Conservation (phyloP, 208 protist genomes). For the Vickermania spadyakhi region DNA sequence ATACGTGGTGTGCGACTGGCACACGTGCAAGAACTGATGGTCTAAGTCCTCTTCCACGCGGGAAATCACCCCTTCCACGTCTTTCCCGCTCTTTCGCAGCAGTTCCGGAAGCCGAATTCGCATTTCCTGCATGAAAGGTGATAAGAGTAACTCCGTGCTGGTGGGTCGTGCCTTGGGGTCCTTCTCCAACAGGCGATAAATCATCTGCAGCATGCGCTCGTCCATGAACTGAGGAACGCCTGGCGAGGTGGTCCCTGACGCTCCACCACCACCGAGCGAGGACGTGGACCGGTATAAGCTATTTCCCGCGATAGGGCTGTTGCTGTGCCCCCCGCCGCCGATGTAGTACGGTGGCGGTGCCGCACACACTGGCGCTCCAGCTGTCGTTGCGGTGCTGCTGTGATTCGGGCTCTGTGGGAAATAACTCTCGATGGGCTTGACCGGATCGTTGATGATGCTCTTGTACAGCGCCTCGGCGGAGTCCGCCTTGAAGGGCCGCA, state of each 20-base stretch:
- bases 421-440: constrained; percentile 7
- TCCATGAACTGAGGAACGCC: background rate
- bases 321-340: background rate
- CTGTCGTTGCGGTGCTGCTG: too few relatives aligned
- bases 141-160: constrained; percentile 16
- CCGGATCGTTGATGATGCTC: constrained; percentile 15
- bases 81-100: constrained; percentile 8
- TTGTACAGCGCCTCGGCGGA: constrained; percentile 16
- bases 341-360: background rate
- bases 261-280: background rate
- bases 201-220: background rate
- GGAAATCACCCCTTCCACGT: constrained; percentile 11
- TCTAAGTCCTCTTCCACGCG: constrained; percentile 1
- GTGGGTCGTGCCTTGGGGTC: constrained; percentile 18
- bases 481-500: constrained; percentile 17
- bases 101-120: constrained; percentile 15
- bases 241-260: background rate
- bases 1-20: too few relatives aligned
- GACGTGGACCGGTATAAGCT: background rate
- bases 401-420: constrained; percentile 8
- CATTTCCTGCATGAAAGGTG: constrained; percentile 14
- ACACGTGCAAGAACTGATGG: background rate
- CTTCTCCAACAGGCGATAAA: constrained; percentile 20
- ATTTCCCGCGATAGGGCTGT: background rate
- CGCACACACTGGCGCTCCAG: too few relatives aligned